Conservation (phyloP, 106 monocot species). For the Allium cepa region DNA sequence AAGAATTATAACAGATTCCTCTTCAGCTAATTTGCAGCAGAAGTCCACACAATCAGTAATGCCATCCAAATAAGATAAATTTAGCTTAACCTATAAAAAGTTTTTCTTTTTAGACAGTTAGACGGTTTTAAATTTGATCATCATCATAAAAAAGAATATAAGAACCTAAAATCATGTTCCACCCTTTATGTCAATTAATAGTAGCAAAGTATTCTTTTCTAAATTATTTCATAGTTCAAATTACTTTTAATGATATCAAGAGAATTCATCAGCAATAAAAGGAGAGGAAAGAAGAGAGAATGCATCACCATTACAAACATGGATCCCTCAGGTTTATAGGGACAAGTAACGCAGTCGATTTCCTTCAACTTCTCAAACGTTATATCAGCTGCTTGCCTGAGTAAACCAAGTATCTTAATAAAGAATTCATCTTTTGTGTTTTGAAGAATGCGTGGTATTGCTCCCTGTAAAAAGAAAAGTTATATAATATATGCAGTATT, state of each 20-base stretch:
- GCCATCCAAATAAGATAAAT: background rate
- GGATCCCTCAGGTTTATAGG: background rate
- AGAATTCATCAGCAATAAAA: no score
- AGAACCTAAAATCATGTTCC: no score
- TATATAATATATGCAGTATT: background rate
- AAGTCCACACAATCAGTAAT: background rate
- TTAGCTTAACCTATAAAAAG: background rate
- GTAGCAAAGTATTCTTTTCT: background rate
- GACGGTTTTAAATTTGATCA: background rate
- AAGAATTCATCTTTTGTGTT: conserved; percentile 1
- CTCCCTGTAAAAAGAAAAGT: background rate
- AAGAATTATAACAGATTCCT: background rate
- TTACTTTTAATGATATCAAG: background rate
- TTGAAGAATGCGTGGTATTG: background rate
- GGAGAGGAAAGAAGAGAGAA: background rate
- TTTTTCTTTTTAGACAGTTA: background rate
- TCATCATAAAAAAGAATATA: no score
- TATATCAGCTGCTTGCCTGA: background rate
- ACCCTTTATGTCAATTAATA: background rate
- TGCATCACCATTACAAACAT: background rate
- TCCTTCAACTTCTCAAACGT: background rate
- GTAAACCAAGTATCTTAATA: background rate
- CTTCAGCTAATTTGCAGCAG: background rate
- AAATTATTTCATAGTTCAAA: background rate
- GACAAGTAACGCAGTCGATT: background rate